Evolutionary conservation across 2,329 filamentous ascomycete species (phyloP).

Genomic region (Colletotrichum siamense): DNA sequence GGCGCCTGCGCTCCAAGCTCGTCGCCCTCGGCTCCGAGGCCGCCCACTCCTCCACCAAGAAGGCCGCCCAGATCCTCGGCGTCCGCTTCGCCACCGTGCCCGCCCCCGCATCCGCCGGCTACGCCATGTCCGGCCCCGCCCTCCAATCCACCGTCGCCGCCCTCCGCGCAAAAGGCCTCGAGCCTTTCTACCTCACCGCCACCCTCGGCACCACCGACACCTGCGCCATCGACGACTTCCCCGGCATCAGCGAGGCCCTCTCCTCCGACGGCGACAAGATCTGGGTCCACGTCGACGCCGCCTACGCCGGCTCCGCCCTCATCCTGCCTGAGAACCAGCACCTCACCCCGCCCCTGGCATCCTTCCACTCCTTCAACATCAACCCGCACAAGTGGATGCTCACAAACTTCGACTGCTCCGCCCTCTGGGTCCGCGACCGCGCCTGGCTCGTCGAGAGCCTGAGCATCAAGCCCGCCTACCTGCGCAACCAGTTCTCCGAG

Average conservation of each 20-base stretch:
- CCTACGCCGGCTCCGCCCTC: conserved; percentile 87
- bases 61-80: conserved; percentile 85
- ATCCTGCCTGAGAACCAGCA: conserved; percentile 82
- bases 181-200: conserved; percentile 86
- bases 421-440: conserved; percentile 79
- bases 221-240: conserved; percentile 85
- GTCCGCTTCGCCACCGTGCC: conserved; percentile 78
- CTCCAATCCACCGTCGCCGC: conserved; percentile 68
- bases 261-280: conserved; percentile 51
- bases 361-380: conserved; percentile 89
- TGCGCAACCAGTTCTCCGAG: conserved; percentile 81
- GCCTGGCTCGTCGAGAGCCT: conserved; percentile 80
- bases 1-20: conserved; percentile 57
- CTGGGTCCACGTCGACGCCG: conserved; percentile 94
- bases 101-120: conserved; percentile 66
- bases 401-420: conserved; percentile 88
- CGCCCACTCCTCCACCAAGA: conserved; percentile 84
- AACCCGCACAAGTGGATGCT: conserved; percentile 99
- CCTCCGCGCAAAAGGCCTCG: conserved; percentile 71
- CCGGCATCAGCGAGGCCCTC: conserved; percentile 63
- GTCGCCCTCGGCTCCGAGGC: conserved; percentile 83
- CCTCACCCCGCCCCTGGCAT: conserved; percentile 63
- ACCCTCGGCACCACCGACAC: conserved; percentile 88
- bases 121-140: conserved; percentile 70
- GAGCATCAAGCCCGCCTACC: conserved; percentile 80